These are phyloP conservation scores for Ustilago lituana DNA, from an alignment of 1,284 basidiomycete genomes.

Conservation along the genomic window DNA sequence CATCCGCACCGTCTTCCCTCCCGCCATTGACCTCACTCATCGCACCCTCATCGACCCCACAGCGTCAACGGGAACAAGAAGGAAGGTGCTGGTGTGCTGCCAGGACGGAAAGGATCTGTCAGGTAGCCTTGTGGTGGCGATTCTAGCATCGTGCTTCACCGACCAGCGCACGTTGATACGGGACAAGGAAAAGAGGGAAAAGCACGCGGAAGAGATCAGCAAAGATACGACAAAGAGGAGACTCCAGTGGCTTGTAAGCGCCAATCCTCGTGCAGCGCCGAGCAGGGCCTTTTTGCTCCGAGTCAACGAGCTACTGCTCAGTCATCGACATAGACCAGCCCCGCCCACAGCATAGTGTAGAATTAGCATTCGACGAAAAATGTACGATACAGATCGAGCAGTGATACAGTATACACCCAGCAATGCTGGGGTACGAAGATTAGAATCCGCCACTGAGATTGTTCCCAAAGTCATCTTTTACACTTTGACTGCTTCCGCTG, in stretches of 20 bases:
- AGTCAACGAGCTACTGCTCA: slow-evolving; percentile 79
- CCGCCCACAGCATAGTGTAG: not conserved
- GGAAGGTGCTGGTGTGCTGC: slow-evolving; percentile 35
- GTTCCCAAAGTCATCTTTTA: slow-evolving; percentile 72
- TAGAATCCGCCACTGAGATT: slow-evolving; percentile 28
- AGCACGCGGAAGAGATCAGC: slow-evolving; percentile 21
- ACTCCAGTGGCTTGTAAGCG: slow-evolving; percentile 82
- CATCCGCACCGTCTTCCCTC: slow-evolving; percentile 28
- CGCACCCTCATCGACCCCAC: slow-evolving; percentile 6
- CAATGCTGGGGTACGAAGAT: no score
- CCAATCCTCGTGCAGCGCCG: slow-evolving; percentile 78
- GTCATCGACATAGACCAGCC: slow-evolving; percentile 74
- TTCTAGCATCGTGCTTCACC: slow-evolving; percentile 61
- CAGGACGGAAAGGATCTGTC: slow-evolving; percentile 38
- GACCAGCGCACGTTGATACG: slow-evolving; percentile 32
- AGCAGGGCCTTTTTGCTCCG: slow-evolving; percentile 79
- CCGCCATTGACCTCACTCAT: slow-evolving; percentile 30
- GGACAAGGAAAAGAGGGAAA: not conserved
- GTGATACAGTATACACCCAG: not conserved
- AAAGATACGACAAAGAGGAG: slow-evolving; percentile 76
- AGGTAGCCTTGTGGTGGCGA: slow-evolving; percentile 34
- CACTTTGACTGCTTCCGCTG: slow-evolving; percentile 62
- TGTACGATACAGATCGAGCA: slow-evolving; percentile 2
- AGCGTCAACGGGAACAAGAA: not conserved
- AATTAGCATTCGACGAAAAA: not conserved